Conservation (phyloP, 2,329 filamentous ascomycete species). For the Septoria petroselini region DNA sequence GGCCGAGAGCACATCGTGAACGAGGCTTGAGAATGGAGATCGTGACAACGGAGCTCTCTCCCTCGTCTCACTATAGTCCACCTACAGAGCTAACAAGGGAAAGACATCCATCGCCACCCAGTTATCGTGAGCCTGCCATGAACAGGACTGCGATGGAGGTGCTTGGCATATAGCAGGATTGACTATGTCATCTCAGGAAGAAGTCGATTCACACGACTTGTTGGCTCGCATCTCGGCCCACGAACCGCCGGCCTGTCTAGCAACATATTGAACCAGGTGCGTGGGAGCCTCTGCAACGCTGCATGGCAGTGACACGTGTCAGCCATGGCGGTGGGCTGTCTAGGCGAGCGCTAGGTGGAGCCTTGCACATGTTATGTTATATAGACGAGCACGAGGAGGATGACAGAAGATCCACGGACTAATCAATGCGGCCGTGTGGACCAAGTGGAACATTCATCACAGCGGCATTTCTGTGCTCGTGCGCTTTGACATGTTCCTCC, state of each 20-base stretch:
- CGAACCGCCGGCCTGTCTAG: too few species aligned
- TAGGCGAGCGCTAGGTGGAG: not conserved
- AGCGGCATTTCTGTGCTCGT: not conserved
- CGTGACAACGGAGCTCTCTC: not conserved
- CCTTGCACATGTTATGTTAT: too few species aligned
- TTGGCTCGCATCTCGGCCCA: too few species aligned
- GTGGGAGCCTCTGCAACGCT: not conserved
- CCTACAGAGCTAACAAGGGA: too few species aligned
- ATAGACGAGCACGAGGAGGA: too few species aligned
- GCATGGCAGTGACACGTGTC: not conserved
- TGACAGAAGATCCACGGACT: not conserved
- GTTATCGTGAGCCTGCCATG: too few species aligned
- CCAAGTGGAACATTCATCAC: constrained; percentile 4
- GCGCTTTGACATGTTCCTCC: not conserved
- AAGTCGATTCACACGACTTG: too few species aligned
- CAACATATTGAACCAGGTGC: too few species aligned
- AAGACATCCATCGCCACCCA: not conserved
- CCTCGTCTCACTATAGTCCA: too few species aligned
- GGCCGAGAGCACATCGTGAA: constrained; percentile 1
- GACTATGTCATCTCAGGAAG: too few species aligned
- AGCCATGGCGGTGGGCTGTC: not conserved
- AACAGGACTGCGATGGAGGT: too few species aligned
- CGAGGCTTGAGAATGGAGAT: not conserved
- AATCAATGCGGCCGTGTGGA: constrained; percentile 3
- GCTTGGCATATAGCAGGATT: too few species aligned